phyloP scores from a whole-genome alignment of 495 filamentous ascomycete species.

The Lophiotrema nucula region DNA sequence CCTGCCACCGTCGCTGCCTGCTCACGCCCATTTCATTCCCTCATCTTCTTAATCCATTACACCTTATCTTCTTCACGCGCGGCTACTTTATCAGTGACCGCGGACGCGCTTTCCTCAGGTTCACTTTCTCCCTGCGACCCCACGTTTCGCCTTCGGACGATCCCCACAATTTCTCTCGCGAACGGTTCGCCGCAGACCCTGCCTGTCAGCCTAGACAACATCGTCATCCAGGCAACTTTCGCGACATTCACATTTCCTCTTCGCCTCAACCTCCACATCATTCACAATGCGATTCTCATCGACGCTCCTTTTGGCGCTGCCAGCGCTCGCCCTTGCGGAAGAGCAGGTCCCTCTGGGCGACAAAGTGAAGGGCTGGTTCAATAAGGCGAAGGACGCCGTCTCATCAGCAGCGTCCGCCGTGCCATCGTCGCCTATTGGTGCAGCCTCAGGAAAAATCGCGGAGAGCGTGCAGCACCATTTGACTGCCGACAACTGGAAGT shows the following conservation, averaged over 20 bases:
- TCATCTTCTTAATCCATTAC: no score
- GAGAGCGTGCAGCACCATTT: conserved; percentile 55
- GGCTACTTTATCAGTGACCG: neutral
- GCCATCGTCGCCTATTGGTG: conserved; percentile 48
- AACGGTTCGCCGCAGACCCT: neutral
- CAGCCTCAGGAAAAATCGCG: conserved; percentile 54
- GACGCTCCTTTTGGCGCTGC: conserved; percentile 61
- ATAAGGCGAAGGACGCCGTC: conserved; percentile 60
- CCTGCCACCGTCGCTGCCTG: no score
- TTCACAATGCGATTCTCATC: conserved; percentile 74
- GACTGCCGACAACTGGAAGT: conserved; percentile 70
- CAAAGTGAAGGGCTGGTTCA: conserved; percentile 63
- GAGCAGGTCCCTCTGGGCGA: conserved; percentile 71
- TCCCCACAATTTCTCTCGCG: conserved; percentile 13
- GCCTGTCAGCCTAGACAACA: conserved; percentile 3
- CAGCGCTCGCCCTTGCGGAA: conserved; percentile 69
- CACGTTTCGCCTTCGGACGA: neutral
- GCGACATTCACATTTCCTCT: neutral
- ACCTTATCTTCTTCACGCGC: neutral
- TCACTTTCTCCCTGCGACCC: neutral
- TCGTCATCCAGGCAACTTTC: neutral
- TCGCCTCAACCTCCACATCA: conserved; percentile 26
- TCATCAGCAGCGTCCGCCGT: conserved; percentile 48
- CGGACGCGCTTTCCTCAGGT: neutral
- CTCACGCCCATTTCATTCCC: no score